These are phyloP conservation scores for Bidens hawaiensis DNA, from an alignment of 140 eudicot genomes.

Conservation along the genomic window DNA sequence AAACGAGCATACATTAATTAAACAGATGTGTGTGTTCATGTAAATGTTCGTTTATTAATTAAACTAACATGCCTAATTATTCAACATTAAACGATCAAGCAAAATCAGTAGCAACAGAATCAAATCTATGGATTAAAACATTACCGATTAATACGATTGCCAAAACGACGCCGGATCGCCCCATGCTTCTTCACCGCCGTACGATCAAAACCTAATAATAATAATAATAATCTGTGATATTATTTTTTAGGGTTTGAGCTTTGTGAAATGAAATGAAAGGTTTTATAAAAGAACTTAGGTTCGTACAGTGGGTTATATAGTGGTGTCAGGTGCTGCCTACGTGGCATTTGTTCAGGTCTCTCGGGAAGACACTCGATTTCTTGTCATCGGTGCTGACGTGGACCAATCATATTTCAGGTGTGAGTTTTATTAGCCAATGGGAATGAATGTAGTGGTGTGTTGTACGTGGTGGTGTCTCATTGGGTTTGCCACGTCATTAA, in stretches of 20 bases:
- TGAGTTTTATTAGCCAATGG: conserved; percentile 30
- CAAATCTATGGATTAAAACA: no score
- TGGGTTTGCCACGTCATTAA: conserved; percentile 20
- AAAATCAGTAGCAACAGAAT: no score
- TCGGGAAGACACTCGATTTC: conserved; percentile 18
- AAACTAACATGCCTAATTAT: no score
- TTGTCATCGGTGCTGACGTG: conserved; percentile 51
- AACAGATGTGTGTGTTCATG: no score
- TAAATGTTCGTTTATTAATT: no score
- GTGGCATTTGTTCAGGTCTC: conserved; percentile 22
- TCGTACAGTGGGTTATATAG: conserved; percentile 11
- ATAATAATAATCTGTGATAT: not conserved
- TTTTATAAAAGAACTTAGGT: not conserved
- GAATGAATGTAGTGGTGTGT: conserved; percentile 18
- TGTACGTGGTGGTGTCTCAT: conserved; percentile 17
- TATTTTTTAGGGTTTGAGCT: conserved; percentile 13
- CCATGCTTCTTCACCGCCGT: conserved; percentile 30
- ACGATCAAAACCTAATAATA: not conserved
- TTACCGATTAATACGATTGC: conserved; percentile 54
- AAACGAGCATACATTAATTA: no score
- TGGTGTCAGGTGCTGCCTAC: no score
- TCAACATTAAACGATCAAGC: no score
- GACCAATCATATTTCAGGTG: conserved; percentile 38
- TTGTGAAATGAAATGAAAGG: not conserved
- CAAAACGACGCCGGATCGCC: conserved; percentile 39